Evolutionary conservation across 2,329 filamentous ascomycete genomes (phyloP), one percentile per base, ranked within the genome.

Genomic region (Fusarium succisae): DNA sequence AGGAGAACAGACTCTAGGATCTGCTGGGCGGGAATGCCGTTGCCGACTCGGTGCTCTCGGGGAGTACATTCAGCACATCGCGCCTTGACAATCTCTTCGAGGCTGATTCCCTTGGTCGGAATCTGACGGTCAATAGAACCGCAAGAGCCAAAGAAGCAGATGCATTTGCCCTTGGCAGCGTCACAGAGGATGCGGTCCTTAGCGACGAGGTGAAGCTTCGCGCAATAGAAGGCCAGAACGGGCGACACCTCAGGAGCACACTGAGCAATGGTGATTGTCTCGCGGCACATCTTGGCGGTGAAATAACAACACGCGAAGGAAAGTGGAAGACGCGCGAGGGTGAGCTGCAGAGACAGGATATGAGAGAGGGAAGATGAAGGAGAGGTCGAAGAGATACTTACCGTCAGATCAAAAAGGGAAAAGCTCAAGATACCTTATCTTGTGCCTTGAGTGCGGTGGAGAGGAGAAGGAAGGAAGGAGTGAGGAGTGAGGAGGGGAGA

Each of bases 101-200:
- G 35, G 4, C 63, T 70, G 6, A 78, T 37, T 0, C 59, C 56
- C 1, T 43, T 37, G 30, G 69, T 59, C 0, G 44, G 30, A 7
- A 63, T n/a, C 1, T 62, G 35, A 5, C 47, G 59, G 6, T 54
- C 37, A 11, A 79, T 35, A 0, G 1, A 35, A 5, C 79, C 78
- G 8, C 79, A 80, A 3, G 76, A 78, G 1, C 77, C 79, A 5
- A 79, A 75, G 50, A 63, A 78, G 64, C 78, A 79, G 12, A 72
- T 37, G 11, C 78, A 78, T 3, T 24, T 11, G 1, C 74, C 74
- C 1, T 28, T 44, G 1, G 78, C 75, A 1, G 53, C 18, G 7
- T 54, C 35, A 20, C 79, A 80, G 6, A 75, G 20, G 4, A 54
- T 5, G 0, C 72, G 73, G 1, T 68, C 38, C 3, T 54, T 26